Base-by-base conservation (phyloP, 192 early-diverging fungal species). In the Entomortierella lignicola region DNA sequence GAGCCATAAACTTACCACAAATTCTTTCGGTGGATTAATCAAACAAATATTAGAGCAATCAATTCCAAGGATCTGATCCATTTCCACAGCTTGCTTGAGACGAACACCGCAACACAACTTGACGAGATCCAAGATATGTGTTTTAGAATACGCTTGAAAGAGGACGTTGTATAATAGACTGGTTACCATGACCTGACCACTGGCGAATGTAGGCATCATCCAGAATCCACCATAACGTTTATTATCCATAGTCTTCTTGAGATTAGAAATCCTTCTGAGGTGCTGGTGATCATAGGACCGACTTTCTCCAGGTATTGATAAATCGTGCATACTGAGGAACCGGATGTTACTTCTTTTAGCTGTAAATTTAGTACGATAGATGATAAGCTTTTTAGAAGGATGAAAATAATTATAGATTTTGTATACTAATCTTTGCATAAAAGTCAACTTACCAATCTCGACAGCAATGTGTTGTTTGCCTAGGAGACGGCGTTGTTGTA, bases 21-120 rank as follows among this genome's bases (percentile, higher is more conserved):
- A 77, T 26, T 52, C 21, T 0, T 25, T 11, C 6, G 74, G 74
- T 0, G 61, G 51, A 8, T 63, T 37, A n/a, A 77, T 77, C 6
- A 77, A 50, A 21, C 74, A 69, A 20, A 77, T 61, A 26, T 64
- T 69, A 7, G 74, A 77, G n/a, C 43, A 77, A 41, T 77, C 74
- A 50, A 77, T 77, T 0, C 74, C 74, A 44, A 77, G 21, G 54
- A 77, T 63, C 61, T 69, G 74, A 29, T 77, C 74, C 18, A 77
- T 34, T 23, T 77, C 74, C 21, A 77, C 69, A 8, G 66, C 74
- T 18, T 77, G 74, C 21, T 77, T 77, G 66, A 77, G 54, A 18
- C 74, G 74, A n/a, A 92, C 82, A 2, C 92, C 92, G 65, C 89
- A 91, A 20, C 91, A 77, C 17, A 86, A 43, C 55, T 90, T 87